phyloP scores from a whole-genome alignment of 2,329 filamentous ascomycete genomes.

The Albophoma yamanashiensis region DNA sequence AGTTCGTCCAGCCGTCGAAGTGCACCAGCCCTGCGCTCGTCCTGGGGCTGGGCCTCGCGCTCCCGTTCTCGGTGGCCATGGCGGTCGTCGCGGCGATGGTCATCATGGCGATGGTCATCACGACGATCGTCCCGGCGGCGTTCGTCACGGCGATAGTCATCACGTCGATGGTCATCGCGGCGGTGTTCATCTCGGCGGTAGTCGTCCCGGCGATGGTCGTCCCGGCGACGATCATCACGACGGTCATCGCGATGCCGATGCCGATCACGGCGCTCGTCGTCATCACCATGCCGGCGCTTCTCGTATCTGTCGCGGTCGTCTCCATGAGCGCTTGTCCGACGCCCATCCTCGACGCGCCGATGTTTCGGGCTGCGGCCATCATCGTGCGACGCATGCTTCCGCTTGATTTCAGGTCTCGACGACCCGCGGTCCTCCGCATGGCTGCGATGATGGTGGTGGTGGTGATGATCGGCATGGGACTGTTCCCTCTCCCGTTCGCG shows the following conservation, averaged over 20 bases:
- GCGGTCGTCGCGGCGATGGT: constrained; percentile 12
- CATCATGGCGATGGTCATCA: constrained; percentile 11
- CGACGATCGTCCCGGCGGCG: constrained; percentile 14
- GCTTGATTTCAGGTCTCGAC: constrained; percentile 45
- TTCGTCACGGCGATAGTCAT: constrained; percentile 9
- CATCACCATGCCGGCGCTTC: constrained; percentile 11
- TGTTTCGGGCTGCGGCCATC: constrained; percentile 31
- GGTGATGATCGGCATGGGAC: constrained; percentile 35
- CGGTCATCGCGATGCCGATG: constrained; percentile 21
- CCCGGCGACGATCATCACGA: constrained; percentile 12
- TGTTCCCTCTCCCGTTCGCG: constrained; percentile 37
- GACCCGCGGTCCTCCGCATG: constrained; percentile 40
- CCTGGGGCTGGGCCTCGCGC: constrained; percentile 18
- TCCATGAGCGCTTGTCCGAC: constrained; percentile 24
- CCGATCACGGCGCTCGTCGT: constrained; percentile 19
- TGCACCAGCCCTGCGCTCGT: constrained; percentile 30
- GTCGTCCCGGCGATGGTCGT: constrained; percentile 12
- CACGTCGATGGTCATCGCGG: constrained; percentile 1
- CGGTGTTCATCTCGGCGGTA: constrained; percentile 10
- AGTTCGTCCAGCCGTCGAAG: constrained; percentile 31
- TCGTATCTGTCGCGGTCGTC: constrained; percentile 26
- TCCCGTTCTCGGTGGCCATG: constrained; percentile 13
- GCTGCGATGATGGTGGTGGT: constrained; percentile 39
- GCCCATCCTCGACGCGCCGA: constrained; percentile 28
- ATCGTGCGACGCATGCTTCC: constrained; percentile 46